A percentile compares a stretch with the other conserved stretches of the same genome.
Evolutionary conservation across 345 rosid genomes (phyloP).

Genomic region (Eucalyptus curtisii): DNA sequence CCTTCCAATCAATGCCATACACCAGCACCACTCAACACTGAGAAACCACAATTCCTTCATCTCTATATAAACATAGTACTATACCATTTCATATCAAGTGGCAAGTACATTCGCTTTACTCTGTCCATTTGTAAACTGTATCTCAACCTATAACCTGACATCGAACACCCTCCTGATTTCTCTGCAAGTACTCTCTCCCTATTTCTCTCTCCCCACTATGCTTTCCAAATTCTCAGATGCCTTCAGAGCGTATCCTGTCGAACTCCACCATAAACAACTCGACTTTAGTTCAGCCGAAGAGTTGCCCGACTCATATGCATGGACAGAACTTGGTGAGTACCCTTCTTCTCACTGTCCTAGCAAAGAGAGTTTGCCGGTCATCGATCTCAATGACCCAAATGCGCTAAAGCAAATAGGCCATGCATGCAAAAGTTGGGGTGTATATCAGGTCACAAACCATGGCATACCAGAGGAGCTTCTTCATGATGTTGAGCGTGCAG

Average conservation of each 20-base stretch:
- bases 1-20: constrained; percentile 8
- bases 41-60: not conserved
- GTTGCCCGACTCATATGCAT: constrained; percentile 68
- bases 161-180: not conserved
- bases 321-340: constrained; percentile 41
- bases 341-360: not conserved
- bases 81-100: not conserved
- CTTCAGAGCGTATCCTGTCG: constrained; percentile 40
- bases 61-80: not conserved
- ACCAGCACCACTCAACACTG: constrained; percentile 10
- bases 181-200: not conserved
- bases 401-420: constrained; percentile 34
- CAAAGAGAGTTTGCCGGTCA: constrained; percentile 37
- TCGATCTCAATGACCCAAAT: constrained; percentile 53
- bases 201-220: constrained; percentile 15
- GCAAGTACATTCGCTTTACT: not conserved
- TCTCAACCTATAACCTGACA: not conserved
- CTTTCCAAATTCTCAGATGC: constrained; percentile 49
- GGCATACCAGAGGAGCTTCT: constrained; percentile 45
- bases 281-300: constrained; percentile 52
- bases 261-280: constrained; percentile 27
- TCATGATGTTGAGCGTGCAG: constrained; percentile 25
- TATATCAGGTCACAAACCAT: constrained; percentile 62
- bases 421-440: constrained; percentile 85
- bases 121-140: not conserved